Evolutionary conservation across 352 stramenopile genomes (phyloP), one percentile per base, ranked within the genome.

Genomic region (Globisporangium iwayamae): DNA sequence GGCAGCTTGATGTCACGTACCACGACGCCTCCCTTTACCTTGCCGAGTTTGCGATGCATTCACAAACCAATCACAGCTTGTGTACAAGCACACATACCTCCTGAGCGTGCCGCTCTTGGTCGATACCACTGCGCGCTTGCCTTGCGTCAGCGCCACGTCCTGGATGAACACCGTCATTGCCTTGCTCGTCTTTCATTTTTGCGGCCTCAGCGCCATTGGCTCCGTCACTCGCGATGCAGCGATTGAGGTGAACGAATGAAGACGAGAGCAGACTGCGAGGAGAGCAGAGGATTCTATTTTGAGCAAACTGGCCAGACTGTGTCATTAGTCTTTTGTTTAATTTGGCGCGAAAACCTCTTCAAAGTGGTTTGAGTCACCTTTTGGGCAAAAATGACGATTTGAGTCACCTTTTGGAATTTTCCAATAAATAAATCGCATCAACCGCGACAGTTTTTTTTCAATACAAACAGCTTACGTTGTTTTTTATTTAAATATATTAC

Each of bases 391-490:
- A 28, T 20, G 39, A 46, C 39, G 39, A 46, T 51, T 51, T 51
- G 18, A 30, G 46, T 16, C 46, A 30, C 46, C n/a, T 51, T 51
- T 30, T 51, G 46, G 51, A 57, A 57, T 57, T 28, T 39, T 10
- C 28, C 16, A 25, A 25, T 25, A 25, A 25, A 25, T 25, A 25
- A 25, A 25, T 25, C 1, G 1, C 22, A 25, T 25, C 22, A 25
- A 25, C 1, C 22, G 22, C 22, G 22, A 25, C 22, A 25, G 22
- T 1, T 25, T 25, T 25, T 25, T 25, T 25, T 25, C 22, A 25
- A 25, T 25, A 25, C 22, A 25, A 25, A 25, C 22, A 25, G 22
- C 22, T 25, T 25, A 25, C 22, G 22, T 25, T 28, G 25, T 28
- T 28, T 28, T 28, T 28, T 28, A 28, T 28, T 28, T 28, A 28